Conservation (phyloP, 2,329 filamentous ascomycete species). For the Trichoderma lentiforme region DNA sequence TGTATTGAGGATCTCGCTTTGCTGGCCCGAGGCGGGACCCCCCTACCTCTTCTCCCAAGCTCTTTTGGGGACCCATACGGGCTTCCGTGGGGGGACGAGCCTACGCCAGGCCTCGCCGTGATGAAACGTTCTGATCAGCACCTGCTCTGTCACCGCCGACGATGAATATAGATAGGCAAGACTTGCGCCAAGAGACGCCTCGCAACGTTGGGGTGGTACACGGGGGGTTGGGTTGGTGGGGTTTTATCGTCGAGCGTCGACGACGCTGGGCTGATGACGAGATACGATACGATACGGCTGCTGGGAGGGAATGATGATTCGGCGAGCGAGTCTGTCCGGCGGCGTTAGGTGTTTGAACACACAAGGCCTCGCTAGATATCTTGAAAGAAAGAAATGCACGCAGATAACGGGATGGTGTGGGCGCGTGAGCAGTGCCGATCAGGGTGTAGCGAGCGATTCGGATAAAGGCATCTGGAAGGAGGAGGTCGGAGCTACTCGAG, state of each 20-base stretch:
- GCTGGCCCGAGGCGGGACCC: background rate
- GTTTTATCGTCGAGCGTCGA: background rate
- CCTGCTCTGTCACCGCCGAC: background rate
- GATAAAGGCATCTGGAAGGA: background rate
- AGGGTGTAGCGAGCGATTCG: background rate
- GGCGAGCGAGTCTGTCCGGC: background rate
- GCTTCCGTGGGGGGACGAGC: conserved; percentile 4
- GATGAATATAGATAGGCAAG: background rate
- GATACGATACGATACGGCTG: background rate
- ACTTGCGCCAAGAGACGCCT: background rate
- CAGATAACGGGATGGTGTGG: conserved; percentile 1
- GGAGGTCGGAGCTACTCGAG: background rate
- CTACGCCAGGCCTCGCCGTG: background rate
- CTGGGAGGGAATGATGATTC: background rate
- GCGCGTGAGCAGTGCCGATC: background rate
- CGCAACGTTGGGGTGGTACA: conserved; percentile 18
- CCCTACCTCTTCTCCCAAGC: background rate
- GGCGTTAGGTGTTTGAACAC: background rate
- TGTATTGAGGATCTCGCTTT: background rate
- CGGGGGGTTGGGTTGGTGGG: conserved; percentile 10
- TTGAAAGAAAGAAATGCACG: background rate
- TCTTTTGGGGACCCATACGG: background rate
- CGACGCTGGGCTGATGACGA: background rate
- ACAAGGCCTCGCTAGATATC: background rate
- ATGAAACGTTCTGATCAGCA: conserved; percentile 16